Base-by-base conservation (phyloP, 495 filamentous ascomycete genomes). In the Chlorociboria aeruginascens region DNA sequence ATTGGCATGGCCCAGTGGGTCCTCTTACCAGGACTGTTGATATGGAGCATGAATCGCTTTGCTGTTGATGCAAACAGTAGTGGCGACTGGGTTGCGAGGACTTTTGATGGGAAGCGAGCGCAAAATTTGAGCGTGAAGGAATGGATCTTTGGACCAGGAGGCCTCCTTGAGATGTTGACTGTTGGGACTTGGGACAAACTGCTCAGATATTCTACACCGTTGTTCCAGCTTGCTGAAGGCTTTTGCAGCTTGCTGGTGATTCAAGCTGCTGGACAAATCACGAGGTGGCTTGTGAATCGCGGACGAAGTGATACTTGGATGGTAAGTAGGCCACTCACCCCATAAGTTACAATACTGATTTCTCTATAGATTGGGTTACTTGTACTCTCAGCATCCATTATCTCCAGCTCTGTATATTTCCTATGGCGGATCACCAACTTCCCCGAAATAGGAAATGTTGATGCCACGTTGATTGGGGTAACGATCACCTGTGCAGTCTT, bases 181-280 rank as follows among this genome's bases (percentile, higher is more conserved):
- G 74, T 98, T 52, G 87, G 89, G 8, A 77, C 76, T 46, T 98
- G 92, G 92, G 87, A 95, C 60, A 87, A 82, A 57, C 65, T 89
- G 32, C 66, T 98, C 62, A 76, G 83, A 65, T 96, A 89, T 72
- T 94, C 89, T 14, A 90, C 86, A n/a, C 92, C 92, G 0, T 72
- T 94, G 11, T 98, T 96, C 66, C 92, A 98, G 60, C 70, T 98
- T 28, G 81, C 78, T 33, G 92, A 98, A 65, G 92, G 92, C 2
- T 98, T 98, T 66, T 96, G 92, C 67, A 95, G 86, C 57, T 65
- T 98, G 59, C 66, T 98, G 49, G 92, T 98, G 42, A 96, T 98
- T 45, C 92, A 98, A 64, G 85, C 89, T 11, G 80, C 83, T 30
- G 92, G 92, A 0, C 89, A 94, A 61, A 88, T 96, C 46, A 94